phyloP scores from a whole-genome alignment of 345 rosid species.

The Erucastrum elatum region DNA sequence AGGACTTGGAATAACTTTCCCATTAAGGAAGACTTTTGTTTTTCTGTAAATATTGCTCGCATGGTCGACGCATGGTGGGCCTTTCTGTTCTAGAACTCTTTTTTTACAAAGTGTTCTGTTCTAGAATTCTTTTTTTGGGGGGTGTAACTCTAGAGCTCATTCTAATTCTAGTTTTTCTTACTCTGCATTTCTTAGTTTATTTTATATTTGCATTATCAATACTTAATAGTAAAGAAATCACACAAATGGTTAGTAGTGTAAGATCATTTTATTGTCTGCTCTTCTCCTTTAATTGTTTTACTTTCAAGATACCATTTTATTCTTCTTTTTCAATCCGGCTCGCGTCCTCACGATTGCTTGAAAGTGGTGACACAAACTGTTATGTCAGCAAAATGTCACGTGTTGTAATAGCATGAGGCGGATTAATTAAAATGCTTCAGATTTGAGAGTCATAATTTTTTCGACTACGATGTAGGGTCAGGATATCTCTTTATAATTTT shows the following conservation, averaged over 20 bases:
- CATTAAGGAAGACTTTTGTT: conserved; percentile 28
- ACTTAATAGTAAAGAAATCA: background rate
- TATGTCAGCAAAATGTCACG: background rate
- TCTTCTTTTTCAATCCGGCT: background rate
- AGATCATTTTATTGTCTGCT: background rate
- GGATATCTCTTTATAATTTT: no score
- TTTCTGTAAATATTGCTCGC: background rate
- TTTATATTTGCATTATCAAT: background rate
- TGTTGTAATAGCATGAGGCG: background rate
- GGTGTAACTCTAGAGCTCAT: no score
- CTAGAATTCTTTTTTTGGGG: no score
- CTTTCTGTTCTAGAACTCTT: conserved; percentile 24
- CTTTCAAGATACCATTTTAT: background rate
- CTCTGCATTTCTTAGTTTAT: background rate
- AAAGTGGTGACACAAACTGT: background rate
- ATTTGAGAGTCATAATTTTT: background rate
- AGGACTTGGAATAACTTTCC: conserved; percentile 33
- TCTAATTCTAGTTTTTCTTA: background rate
- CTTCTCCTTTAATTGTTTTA: background rate
- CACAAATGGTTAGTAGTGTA: background rate
- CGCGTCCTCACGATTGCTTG: background rate
- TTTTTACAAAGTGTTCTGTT: background rate
- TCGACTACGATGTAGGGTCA: background rate
- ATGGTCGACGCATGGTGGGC: conserved; percentile 17
- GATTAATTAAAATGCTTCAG: background rate